A percentile compares a stretch with the other conserved stretches of the same genome.
Evolutionary conservation across 2,329 filamentous ascomycete species (phyloP).

Genomic region (Pseudogymnoascus sp.): DNA sequence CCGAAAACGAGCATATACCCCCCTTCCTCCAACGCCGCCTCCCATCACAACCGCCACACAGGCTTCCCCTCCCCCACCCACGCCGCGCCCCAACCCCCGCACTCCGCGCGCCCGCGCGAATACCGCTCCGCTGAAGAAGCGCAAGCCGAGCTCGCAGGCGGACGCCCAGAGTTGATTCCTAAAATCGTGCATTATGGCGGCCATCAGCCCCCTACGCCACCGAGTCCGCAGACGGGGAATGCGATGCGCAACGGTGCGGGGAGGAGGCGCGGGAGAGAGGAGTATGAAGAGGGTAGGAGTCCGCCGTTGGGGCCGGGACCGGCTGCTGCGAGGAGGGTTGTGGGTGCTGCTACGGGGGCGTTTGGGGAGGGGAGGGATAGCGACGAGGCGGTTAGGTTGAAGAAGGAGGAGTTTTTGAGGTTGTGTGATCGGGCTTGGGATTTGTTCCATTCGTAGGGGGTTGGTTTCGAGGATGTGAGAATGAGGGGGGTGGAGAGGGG

Average conservation of each 20-base stretch:
- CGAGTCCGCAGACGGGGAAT: conserved; percentile 39
- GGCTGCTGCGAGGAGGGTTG: conserved; percentile 42
- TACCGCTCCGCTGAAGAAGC: conserved; percentile 96
- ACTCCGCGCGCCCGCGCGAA: conserved; percentile 61
- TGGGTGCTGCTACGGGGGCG: conserved; percentile 40
- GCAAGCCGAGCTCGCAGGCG: conserved; percentile 80
- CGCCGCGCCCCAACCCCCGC: conserved; percentile 47
- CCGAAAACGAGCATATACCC: conserved; percentile 15
- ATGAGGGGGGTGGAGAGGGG: background rate
- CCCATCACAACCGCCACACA: conserved; percentile 55
- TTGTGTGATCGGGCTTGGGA: conserved; percentile 92
- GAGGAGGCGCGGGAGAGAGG: conserved; percentile 71
- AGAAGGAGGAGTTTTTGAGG: conserved; percentile 86
- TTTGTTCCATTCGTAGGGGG: conserved; percentile 78
- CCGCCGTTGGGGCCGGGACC: conserved; percentile 75
- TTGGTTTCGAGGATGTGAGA: too few relatives aligned
- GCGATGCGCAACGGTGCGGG: conserved; percentile 40
- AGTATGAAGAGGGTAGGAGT: conserved; percentile 89
- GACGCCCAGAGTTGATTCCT: conserved; percentile 84
- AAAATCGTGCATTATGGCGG: conserved; percentile 94
- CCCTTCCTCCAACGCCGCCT: conserved; percentile 29
- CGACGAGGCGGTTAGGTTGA: conserved; percentile 72
- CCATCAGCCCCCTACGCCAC: conserved; percentile 85
- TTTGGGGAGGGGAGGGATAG: conserved; percentile 78
- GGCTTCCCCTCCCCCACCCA: conserved; percentile 68